Conservation (phyloP, 2,329 filamentous ascomycete species). For the Verticillium dahliae region DNA sequence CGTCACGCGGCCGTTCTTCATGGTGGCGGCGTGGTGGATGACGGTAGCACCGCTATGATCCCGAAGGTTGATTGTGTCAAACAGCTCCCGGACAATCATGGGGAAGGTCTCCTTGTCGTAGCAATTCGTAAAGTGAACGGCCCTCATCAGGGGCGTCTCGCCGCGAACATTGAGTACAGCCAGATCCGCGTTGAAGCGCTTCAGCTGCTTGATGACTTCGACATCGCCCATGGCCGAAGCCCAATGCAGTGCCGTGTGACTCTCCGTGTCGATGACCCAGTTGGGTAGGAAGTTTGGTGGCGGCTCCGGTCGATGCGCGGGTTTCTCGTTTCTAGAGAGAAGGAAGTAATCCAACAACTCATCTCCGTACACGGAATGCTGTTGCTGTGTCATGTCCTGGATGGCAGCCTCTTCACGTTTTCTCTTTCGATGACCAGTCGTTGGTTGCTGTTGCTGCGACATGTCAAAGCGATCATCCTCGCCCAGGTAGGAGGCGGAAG, state of each 20-base stretch:
- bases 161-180: slow-evolving; percentile 64
- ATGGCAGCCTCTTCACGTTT: slow-evolving; percentile 60
- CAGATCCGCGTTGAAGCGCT: slow-evolving; percentile 70
- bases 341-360: slow-evolving; percentile 95
- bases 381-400: slow-evolving; percentile 65
- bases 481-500: slow-evolving; percentile 76
- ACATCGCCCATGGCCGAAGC: slow-evolving; percentile 95
- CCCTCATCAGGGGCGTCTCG: slow-evolving; percentile 90
- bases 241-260: slow-evolving; percentile 93
- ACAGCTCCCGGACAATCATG: slow-evolving; percentile 73
- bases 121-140: slow-evolving; percentile 94
- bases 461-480: slow-evolving; percentile 74
- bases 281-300: slow-evolving; percentile 84
- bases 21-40: slow-evolving; percentile 89
- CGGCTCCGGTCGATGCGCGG: slow-evolving; percentile 66
- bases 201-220: slow-evolving; percentile 81
- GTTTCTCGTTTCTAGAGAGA: slow-evolving; percentile 71
- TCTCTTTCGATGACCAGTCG: slow-evolving; percentile 61
- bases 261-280: slow-evolving; percentile 86
- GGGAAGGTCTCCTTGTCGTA: slow-evolving; percentile 91
- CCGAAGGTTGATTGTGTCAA: slow-evolving; percentile 70
- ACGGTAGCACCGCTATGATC: slow-evolving; percentile 82
- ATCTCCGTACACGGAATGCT: slow-evolving; percentile 87
- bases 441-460: slow-evolving; percentile 44
- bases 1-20: slow-evolving; percentile 71